Conservation (phyloP, 2,329 filamentous ascomycete genomes). For the Microdochium trichocladiopsis region DNA sequence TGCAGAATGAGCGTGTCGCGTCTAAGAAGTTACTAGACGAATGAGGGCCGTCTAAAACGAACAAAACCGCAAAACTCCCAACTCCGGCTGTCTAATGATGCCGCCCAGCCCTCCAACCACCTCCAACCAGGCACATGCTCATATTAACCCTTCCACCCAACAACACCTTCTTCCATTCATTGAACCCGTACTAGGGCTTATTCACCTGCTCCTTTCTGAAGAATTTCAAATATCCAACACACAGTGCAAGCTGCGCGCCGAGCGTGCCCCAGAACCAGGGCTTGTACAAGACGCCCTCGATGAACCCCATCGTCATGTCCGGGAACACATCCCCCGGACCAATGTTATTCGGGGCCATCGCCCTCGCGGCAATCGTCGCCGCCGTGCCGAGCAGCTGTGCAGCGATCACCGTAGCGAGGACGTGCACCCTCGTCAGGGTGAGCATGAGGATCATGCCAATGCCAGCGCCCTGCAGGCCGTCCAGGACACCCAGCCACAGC, state of each 20-base stretch:
- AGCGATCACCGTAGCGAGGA: constrained; percentile 51
- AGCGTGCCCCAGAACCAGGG: constrained; percentile 57
- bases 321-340: constrained; percentile 58
- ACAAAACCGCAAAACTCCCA: too few species aligned
- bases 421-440: constrained; percentile 58
- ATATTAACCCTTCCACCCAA: too few species aligned
- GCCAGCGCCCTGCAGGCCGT: constrained; percentile 58
- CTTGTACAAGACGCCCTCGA: constrained; percentile 35
- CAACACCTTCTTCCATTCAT: too few species aligned
- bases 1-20: too few species aligned
- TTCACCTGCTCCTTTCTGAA: constrained; percentile 51
- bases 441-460: constrained; percentile 63
- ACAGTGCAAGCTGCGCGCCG: constrained; percentile 49
- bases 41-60: too few species aligned
- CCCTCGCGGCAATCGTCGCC: constrained; percentile 55
- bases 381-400: constrained; percentile 56
- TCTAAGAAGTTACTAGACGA: too few species aligned
- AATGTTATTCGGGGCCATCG: constrained; percentile 51
- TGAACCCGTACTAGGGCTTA: too few species aligned
- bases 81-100: too few species aligned
- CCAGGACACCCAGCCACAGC: constrained; percentile 62
- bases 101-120: too few species aligned
- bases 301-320: constrained; percentile 35
- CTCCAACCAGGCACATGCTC: too few species aligned
- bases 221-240: constrained; percentile 47